These are phyloP conservation scores for Metschnikowia similis DNA, from an alignment of 805 yeast genomes.

Conservation along the genomic window DNA sequence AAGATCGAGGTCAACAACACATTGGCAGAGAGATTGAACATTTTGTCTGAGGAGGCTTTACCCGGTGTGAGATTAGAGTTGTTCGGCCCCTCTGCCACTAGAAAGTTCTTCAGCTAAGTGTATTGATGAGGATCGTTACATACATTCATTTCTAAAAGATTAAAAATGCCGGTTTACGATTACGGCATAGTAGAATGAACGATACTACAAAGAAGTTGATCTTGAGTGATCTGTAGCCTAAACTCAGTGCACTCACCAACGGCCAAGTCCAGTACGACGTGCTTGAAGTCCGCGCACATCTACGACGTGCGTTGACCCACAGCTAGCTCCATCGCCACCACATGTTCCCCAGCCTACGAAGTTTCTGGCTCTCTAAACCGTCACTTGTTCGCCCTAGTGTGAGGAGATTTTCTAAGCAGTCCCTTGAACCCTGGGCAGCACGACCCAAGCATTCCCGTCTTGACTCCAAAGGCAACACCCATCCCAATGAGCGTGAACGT, in stretches of 20 bases:
- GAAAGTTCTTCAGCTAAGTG: conserved; percentile 82
- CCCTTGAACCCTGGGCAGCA: not conserved
- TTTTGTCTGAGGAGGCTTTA: conserved; percentile 77
- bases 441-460: not conserved
- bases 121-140: conserved; percentile 1
- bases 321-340: not conserved
- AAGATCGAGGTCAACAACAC: conserved; percentile 91
- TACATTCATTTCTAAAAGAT: conserved; percentile 3
- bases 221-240: not conserved
- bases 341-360: not conserved
- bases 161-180: not conserved
- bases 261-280: not conserved
- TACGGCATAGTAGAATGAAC: too few relatives aligned
- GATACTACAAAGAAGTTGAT: too few relatives aligned
- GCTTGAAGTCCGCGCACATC: not conserved
- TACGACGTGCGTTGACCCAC: not conserved
- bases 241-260: too few relatives aligned
- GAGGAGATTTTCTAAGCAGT: not conserved
- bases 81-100: conserved; percentile 77
- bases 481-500: conserved; percentile 3
- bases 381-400: not conserved
- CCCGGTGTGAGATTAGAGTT: conserved; percentile 90
- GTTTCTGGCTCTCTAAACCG: not conserved
- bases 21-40: conserved; percentile 84
- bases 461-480: not conserved